phyloP scores from a whole-genome alignment of 2,329 filamentous ascomycete genomes.

The Ophiostoma ulmi region DNA sequence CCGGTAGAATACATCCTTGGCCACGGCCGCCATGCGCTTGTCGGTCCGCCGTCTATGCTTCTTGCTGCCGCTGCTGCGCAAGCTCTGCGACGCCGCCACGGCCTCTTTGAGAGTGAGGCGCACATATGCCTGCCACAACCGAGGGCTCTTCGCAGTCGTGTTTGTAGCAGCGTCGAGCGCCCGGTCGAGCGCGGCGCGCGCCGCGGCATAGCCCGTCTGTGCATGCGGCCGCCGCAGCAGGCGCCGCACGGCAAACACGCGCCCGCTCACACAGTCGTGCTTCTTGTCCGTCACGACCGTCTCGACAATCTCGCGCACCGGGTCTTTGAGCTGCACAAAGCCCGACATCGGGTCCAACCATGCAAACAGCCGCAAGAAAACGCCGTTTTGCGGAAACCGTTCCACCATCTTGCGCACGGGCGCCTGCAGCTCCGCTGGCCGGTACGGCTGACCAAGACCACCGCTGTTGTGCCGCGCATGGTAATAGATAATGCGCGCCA shows the following conservation, averaged over 20 bases:
- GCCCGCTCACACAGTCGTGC: conserved; percentile 7
- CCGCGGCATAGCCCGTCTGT: neutral
- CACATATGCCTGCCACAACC: conserved; percentile 49
- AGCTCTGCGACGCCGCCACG: conserved; percentile 30
- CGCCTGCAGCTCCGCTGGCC: conserved; percentile 59
- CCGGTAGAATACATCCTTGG: conserved; percentile 46
- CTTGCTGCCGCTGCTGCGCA: conserved; percentile 29
- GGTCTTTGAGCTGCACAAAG: conserved; percentile 62
- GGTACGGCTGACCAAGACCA: conserved; percentile 46
- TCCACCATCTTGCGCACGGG: conserved; percentile 56
- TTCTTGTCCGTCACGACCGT: conserved; percentile 40
- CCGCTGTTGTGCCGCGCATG: conserved; percentile 52
- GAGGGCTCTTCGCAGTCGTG: conserved; percentile 27
- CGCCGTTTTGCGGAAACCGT: conserved; percentile 68
- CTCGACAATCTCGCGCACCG: conserved; percentile 62
- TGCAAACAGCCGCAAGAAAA: conserved; percentile 67
- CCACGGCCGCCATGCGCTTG: conserved; percentile 26
- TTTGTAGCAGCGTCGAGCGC: conserved; percentile 38
- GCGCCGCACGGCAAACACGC: conserved; percentile 46
- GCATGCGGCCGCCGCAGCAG: conserved; percentile 36
- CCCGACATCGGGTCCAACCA: conserved; percentile 54
- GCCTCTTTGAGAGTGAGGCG: conserved; percentile 35
- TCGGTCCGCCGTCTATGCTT: conserved; percentile 17
- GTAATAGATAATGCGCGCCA: conserved; percentile 57
- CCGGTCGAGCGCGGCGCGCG: conserved; percentile 48